Evolutionary conservation across 2,329 filamentous ascomycete species (phyloP), one percentile per base, ranked within the genome.

Genomic region (Fusarium redolens): DNA sequence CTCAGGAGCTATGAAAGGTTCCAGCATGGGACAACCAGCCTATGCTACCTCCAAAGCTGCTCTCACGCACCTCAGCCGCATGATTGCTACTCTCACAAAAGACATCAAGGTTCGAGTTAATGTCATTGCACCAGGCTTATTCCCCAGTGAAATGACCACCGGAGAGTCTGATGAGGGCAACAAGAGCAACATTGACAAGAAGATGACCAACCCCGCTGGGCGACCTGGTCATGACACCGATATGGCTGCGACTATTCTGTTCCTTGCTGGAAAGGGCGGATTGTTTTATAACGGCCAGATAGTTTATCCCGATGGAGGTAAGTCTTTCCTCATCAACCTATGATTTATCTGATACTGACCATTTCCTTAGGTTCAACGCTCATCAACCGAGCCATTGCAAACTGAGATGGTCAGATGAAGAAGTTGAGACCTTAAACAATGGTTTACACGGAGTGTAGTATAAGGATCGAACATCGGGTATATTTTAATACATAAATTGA

Each of bases 281-380:
- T n/a, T 67, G 5, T 67, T 67, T 11, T 67, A 67, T 2, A 67
- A 61, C 3, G 62, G 65, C 0, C 65, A 67, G 8, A 67, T 67
- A 14, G 62, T 67, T 0, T 67, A 67, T 15, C 65, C 54, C 0
- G 65, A 67, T 0, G 65, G 65, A 47, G 65, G 65, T 41, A 41
- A 45, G 51, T 7, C 7, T n/a, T 0, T 11, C 0, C 17, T 1
- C 1, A 2, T n/a, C 2, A 1, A 3, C 7, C 8, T 37, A 1
- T 22, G 2, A 12, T 10, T 11, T 1, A 1, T 8, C 3, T 1
- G 3, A 1, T 17, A 30, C 13, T 67, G 15, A 67, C 11, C 4
- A 5, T 20, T 4, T 4, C 1, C 5, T 13, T 7, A 67, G 65
- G 65, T 1, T 52, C 57, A 0, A 38, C 18, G 1, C 18, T 68